phyloP scores from a whole-genome alignment of 2,329 filamentous ascomycete species.

The Fusarium redolens region DNA sequence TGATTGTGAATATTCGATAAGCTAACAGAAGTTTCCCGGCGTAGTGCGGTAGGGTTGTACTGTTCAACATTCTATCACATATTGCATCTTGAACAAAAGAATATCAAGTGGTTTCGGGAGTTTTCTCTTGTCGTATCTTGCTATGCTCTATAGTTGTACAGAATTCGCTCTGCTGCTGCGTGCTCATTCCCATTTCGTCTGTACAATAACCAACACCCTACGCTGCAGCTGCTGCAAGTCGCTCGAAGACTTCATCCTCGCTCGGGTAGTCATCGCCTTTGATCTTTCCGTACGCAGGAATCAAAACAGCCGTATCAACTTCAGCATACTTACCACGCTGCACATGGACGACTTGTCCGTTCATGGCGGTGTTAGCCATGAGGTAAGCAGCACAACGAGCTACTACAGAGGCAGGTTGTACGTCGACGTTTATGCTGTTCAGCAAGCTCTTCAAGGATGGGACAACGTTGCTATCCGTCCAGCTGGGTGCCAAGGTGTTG shows the following conservation, averaged over 20 bases:
- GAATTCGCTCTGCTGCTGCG: not conserved
- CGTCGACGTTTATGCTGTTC: constrained; percentile 51
- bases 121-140: not conserved
- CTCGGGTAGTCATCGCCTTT: constrained; percentile 46
- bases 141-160: not conserved
- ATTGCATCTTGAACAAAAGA: not conserved
- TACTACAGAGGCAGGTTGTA: constrained; percentile 59
- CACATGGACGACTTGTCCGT: constrained; percentile 64
- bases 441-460: constrained; percentile 53
- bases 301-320: constrained; percentile 60
- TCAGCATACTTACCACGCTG: constrained; percentile 61
- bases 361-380: constrained; percentile 59
- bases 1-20: not conserved
- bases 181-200: not conserved
- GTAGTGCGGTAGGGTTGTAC: not conserved
- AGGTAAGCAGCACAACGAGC: constrained; percentile 61
- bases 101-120: not conserved
- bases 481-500: constrained; percentile 66
- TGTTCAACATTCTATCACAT: not conserved
- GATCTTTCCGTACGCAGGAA: constrained; percentile 49
- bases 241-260: constrained; percentile 52
- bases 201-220: not conserved
- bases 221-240: not conserved
- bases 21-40: not conserved
- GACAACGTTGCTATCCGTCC: constrained; percentile 64